A percentile compares a stretch with the other conserved stretches of the same genome.
Conservation (phyloP, 768 basidiomycete genomes). For the Lactarius hengduanensis region DNA sequence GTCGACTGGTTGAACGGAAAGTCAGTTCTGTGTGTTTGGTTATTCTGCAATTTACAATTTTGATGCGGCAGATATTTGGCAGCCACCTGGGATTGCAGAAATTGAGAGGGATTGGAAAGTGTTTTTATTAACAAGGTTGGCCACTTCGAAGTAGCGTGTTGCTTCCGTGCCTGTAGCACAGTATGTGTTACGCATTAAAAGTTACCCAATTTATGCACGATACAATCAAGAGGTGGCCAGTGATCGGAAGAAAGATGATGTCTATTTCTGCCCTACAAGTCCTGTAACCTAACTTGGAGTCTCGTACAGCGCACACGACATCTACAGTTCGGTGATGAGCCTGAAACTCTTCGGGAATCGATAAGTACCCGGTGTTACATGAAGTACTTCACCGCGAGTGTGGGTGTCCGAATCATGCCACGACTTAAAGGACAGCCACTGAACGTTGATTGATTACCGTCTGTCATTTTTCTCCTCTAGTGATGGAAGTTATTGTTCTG, state of each 20-base stretch:
- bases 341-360: background rate
- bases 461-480: background rate
- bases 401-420: background rate
- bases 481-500: background rate
- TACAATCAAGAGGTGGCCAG: background rate
- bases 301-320: background rate
- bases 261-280: background rate
- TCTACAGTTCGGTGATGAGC: background rate
- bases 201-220: background rate
- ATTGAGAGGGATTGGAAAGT: background rate
- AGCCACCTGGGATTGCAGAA: background rate
- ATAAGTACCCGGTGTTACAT: background rate
- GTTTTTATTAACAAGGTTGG: background rate
- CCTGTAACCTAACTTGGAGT: background rate
- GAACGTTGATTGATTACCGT: background rate
- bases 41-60: too few relatives aligned
- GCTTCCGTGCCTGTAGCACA: background rate
- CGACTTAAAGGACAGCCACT: background rate
- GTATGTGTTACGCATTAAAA: background rate
- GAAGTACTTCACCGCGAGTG: background rate
- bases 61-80: background rate
- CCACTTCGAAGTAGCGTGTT: background rate
- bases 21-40: background rate
- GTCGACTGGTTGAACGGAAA: constrained; percentile 8
- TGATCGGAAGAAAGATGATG: background rate